Conservation (phyloP, 2,329 filamentous ascomycete species). For the Claviceps paspali region DNA sequence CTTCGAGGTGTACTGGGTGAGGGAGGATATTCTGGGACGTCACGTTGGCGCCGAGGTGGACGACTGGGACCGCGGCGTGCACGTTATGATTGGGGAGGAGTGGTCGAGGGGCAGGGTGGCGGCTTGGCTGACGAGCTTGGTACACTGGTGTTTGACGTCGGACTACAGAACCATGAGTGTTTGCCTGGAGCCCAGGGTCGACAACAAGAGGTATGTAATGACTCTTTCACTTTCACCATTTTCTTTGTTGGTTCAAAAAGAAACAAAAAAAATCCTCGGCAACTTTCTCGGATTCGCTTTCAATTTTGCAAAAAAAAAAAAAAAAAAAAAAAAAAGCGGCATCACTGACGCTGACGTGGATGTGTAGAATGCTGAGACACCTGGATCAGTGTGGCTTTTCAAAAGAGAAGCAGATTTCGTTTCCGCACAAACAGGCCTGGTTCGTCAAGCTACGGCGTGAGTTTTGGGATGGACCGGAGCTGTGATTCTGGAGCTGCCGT, state of each 20-base stretch:
- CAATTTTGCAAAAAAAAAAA: no score
- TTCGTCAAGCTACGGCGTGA: conserved; percentile 69
- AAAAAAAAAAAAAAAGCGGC: no score
- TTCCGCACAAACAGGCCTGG: conserved; percentile 87
- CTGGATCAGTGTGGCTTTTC: conserved; percentile 64
- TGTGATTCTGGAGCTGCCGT: conserved; percentile 21
- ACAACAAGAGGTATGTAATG: conserved; percentile 63
- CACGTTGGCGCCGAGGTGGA: conserved; percentile 49
- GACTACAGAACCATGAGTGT: conserved; percentile 73
- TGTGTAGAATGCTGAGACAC: conserved; percentile 33
- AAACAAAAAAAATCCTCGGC: no score
- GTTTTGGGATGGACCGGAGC: conserved; percentile 56
- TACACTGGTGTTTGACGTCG: conserved; percentile 70
- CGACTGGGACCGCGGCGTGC: conserved; percentile 79
- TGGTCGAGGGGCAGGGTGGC: conserved; percentile 75
- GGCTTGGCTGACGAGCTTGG: conserved; percentile 68
- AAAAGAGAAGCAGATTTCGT: conserved; percentile 71
- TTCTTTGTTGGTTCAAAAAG: background rate
- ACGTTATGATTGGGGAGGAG: conserved; percentile 81
- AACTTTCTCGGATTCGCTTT: no score
- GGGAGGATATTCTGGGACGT: conserved; percentile 67
- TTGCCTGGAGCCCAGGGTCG: conserved; percentile 76
- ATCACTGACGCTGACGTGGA: no score
- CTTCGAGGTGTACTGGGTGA: conserved; percentile 97
- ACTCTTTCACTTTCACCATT: background rate